Conservation (phyloP, 495 filamentous ascomycete genomes). For the Talaromyces thailandensis region DNA sequence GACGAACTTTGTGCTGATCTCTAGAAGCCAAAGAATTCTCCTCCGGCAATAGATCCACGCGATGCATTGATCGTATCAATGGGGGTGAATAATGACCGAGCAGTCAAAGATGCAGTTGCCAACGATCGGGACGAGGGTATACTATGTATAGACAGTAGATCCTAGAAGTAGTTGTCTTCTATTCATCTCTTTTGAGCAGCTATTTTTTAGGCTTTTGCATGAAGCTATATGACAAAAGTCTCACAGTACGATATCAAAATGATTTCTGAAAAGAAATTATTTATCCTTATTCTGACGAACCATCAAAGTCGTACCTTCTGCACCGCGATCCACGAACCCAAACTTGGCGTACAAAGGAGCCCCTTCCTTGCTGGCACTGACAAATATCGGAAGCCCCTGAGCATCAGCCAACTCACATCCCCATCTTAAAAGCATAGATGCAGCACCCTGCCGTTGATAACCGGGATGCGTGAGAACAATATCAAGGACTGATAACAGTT, state of each 20-base stretch:
- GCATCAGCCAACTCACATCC: not conserved
- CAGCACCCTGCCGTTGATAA: not conserved
- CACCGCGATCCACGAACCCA: not conserved
- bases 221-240: not conserved
- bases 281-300: not conserved
- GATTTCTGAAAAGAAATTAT: not conserved
- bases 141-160: no score
- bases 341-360: not conserved
- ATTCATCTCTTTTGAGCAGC: not conserved
- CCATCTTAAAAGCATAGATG: not conserved
- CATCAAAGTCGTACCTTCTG: not conserved
- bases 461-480: not conserved
- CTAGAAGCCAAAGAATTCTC: no score
- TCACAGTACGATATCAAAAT: not conserved
- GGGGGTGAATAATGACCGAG: no score
- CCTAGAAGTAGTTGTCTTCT: not conserved
- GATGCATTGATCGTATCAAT: no score
- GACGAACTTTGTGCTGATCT: no score
- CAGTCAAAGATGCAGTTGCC: no score
- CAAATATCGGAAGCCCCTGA: not conserved
- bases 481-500: not conserved
- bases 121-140: no score
- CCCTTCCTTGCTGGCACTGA: not conserved
- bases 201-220: not conserved
- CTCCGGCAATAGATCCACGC: no score